A percentile compares a stretch with the other conserved stretches of the same genome.
These are phyloP conservation scores for Primulina tabacum DNA, from an alignment of 257 asterid species.

Conservation along the genomic window DNA sequence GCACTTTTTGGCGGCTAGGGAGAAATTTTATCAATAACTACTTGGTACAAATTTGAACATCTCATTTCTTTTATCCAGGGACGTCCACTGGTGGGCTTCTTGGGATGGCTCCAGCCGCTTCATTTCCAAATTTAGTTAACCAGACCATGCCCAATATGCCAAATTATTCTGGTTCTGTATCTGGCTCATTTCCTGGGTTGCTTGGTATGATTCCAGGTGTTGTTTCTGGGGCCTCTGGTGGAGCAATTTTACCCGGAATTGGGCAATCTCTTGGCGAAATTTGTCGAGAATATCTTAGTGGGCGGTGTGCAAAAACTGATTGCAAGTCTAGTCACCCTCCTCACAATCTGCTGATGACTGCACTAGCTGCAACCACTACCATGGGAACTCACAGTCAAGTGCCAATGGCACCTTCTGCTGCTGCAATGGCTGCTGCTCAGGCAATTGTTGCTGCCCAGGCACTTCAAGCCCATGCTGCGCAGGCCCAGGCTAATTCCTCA, in stretches of 20 bases:
- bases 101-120: conserved; percentile 66
- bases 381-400: conserved; percentile 86
- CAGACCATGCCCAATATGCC: conserved; percentile 99
- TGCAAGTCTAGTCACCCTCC: conserved; percentile 91
- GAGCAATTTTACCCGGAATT: conserved; percentile 89
- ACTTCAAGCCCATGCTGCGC: conserved; percentile 96
- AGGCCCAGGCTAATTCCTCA: conserved; percentile 63
- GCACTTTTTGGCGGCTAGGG: conserved; percentile 13
- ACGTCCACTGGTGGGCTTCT: conserved; percentile 80
- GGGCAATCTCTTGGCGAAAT: conserved; percentile 92
- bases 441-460: conserved; percentile 99
- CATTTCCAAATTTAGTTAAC: conserved; percentile 77
- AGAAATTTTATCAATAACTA: conserved; percentile 14
- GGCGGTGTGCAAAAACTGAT: conserved; percentile 70
- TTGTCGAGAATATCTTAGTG: conserved; percentile 84
- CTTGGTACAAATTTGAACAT: conserved; percentile 19
- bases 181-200: conserved; percentile 92
- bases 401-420: conserved; percentile 99
- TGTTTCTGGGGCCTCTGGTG: conserved; percentile 85
- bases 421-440: conserved; percentile 99
- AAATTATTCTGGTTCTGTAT: conserved; percentile 84
- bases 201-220: conserved; percentile 96
- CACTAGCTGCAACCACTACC: conserved; percentile 71
- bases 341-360: conserved; percentile 79
- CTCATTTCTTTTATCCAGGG: conserved; percentile 45